phyloP scores from a whole-genome alignment of 2,329 filamentous ascomycete species.

The Rosellinia necatrix region DNA sequence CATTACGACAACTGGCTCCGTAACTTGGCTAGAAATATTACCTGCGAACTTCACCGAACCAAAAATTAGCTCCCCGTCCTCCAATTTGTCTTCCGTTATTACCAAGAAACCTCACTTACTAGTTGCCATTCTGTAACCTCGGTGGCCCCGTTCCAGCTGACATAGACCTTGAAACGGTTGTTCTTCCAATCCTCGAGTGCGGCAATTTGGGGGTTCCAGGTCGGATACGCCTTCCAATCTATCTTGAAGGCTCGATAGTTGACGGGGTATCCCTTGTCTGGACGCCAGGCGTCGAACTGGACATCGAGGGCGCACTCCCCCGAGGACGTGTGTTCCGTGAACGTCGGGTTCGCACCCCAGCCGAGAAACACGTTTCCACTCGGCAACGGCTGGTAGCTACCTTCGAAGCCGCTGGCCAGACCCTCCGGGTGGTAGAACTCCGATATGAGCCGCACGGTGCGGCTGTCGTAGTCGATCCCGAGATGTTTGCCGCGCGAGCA shows the following conservation, averaged over 20 bases:
- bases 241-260: slow-evolving; percentile 44
- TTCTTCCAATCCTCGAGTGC: background rate
- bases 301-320: slow-evolving; percentile 41
- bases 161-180: slow-evolving; percentile 10
- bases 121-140: slow-evolving; percentile 27
- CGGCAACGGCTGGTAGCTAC: slow-evolving; percentile 16
- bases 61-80: background rate
- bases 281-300: slow-evolving; percentile 40
- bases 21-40: background rate
- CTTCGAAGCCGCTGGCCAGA: slow-evolving; percentile 21
- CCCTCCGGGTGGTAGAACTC: slow-evolving; percentile 27
- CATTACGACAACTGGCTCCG: background rate
- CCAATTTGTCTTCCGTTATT: background rate
- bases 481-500: slow-evolving; percentile 25
- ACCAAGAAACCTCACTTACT: slow-evolving; percentile 5
- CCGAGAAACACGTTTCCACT: slow-evolving; percentile 37
- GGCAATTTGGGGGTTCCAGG: slow-evolving; percentile 27
- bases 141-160: slow-evolving; percentile 31
- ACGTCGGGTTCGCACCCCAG: slow-evolving; percentile 43
- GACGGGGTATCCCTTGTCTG: slow-evolving; percentile 29
- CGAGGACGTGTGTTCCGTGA: slow-evolving; percentile 43
- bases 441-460: slow-evolving; percentile 19
- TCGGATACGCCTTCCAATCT: slow-evolving; percentile 36
- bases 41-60: slow-evolving; percentile 7
- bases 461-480: slow-evolving; percentile 22